phyloP scores from a whole-genome alignment of 176 grass and related monocot genomes.

The Hsuehochloa calcarea region DNA sequence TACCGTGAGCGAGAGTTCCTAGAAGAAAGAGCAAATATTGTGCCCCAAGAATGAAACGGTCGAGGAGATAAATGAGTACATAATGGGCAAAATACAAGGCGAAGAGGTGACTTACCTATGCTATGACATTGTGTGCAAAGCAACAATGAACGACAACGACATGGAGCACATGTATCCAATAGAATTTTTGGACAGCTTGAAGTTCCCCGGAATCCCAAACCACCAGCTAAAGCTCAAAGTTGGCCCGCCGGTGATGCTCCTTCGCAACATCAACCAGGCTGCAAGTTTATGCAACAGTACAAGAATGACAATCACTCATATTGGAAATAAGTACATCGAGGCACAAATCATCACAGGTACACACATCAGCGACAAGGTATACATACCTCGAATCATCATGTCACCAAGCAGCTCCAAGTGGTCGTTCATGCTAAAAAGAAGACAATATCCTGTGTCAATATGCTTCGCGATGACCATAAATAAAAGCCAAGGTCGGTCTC shows the following conservation, averaged over 20 bases:
- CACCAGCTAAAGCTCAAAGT: background rate
- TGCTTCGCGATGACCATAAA: background rate
- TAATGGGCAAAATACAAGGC: background rate
- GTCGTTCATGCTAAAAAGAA: background rate
- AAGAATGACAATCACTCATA: background rate
- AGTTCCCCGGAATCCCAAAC: background rate
- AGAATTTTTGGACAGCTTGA: background rate
- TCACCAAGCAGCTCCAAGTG: background rate
- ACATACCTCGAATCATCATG: background rate
- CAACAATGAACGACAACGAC: background rate
- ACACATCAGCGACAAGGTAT: background rate
- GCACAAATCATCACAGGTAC: background rate
- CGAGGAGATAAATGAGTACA: background rate
- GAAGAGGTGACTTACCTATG: background rate
- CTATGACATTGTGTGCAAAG: background rate
- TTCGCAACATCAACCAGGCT: background rate
- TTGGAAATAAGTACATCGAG: background rate
- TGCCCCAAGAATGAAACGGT: background rate
- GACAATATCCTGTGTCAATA: background rate
- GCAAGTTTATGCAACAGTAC: background rate
- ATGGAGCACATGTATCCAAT: background rate
- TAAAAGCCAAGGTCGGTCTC: background rate
- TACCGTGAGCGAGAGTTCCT: background rate
- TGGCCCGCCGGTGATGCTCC: background rate
- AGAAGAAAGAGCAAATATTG: background rate